These are phyloP conservation scores for Toxoplasma gondii DNA, from an alignment of 169 alveolate species.

Conservation along the genomic window DNA sequence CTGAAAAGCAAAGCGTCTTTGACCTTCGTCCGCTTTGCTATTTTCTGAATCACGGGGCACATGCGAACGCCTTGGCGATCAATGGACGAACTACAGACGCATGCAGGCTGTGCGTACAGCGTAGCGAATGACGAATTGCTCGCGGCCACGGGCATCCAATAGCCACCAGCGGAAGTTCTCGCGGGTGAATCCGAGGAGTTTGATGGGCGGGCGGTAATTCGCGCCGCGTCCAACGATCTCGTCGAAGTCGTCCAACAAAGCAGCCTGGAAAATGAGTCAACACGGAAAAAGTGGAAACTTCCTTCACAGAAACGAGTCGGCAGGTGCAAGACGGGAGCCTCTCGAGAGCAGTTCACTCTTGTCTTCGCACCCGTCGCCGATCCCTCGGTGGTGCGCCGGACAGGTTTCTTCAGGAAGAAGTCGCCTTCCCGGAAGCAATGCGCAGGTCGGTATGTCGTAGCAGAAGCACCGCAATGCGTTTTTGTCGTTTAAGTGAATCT, in stretches of 20 bases:
- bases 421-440: neutral
- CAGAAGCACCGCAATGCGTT: too few species aligned
- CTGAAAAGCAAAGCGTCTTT: too few species aligned
- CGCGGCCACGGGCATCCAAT: slow-evolving; percentile 83
- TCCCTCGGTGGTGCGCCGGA: too few species aligned
- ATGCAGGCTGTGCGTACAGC: slow-evolving; percentile 60
- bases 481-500: too few species aligned
- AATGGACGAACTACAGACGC: too few species aligned
- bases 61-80: too few species aligned
- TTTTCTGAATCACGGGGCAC: too few species aligned
- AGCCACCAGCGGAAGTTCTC: slow-evolving; percentile 89
- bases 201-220: slow-evolving; percentile 80
- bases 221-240: slow-evolving; percentile 76
- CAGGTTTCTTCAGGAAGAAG: neutral
- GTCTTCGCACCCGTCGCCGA: too few species aligned
- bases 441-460: neutral
- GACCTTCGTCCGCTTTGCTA: too few species aligned
- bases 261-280: slow-evolving; percentile 66
- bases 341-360: too few species aligned
- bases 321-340: neutral
- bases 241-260: slow-evolving; percentile 82
- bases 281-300: neutral
- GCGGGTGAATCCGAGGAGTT: slow-evolving; percentile 84
- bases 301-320: neutral
- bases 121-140: slow-evolving; percentile 88